Percentiles rank a stretch among this genome's conserved stretches.
Evolutionary conservation across 345 rosid species (phyloP).

Genomic region (Capsella bursapastoris): DNA sequence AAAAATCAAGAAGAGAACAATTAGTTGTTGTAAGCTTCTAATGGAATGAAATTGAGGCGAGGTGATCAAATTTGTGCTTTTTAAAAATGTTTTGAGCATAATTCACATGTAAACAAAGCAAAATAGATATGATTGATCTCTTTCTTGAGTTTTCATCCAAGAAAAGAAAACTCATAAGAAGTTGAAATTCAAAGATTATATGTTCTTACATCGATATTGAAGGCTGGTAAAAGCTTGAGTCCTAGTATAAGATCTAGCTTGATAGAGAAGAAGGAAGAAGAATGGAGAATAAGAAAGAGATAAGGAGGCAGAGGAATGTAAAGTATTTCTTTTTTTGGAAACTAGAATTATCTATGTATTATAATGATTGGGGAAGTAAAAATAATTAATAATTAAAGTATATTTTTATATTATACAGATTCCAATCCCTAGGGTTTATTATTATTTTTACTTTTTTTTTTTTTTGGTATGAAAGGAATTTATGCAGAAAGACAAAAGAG

Average conservation of each 20-base stretch:
- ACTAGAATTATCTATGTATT: conserved; percentile 28
- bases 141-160: conserved; percentile 7
- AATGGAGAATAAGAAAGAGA: conserved; percentile 21
- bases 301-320: conserved; percentile 35
- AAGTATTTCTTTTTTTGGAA: conserved; percentile 38
- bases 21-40: conserved; percentile 2
- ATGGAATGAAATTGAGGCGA: not conserved
- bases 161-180: not conserved
- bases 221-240: conserved; percentile 24
- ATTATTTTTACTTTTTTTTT: not conserved
- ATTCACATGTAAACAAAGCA: conserved; percentile 26
- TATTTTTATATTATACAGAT: conserved; percentile 3
- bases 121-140: conserved; percentile 8
- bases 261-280: conserved; percentile 21
- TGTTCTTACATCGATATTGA: conserved; percentile 29
- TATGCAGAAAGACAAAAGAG: conserved; percentile 42
- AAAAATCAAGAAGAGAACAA: conserved; percentile 12
- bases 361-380: conserved; percentile 41
- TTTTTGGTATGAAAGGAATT: conserved; percentile 46
- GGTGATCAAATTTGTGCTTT: not conserved
- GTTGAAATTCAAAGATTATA: conserved; percentile 3
- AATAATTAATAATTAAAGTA: conserved; percentile 18
- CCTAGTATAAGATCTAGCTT: conserved; percentile 32
- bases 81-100: not conserved
- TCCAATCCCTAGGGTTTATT: conserved; percentile 38